Evolutionary conservation across 2,329 filamentous ascomycete genomes (phyloP).

Genomic region (Diaporthe australafricana): DNA sequence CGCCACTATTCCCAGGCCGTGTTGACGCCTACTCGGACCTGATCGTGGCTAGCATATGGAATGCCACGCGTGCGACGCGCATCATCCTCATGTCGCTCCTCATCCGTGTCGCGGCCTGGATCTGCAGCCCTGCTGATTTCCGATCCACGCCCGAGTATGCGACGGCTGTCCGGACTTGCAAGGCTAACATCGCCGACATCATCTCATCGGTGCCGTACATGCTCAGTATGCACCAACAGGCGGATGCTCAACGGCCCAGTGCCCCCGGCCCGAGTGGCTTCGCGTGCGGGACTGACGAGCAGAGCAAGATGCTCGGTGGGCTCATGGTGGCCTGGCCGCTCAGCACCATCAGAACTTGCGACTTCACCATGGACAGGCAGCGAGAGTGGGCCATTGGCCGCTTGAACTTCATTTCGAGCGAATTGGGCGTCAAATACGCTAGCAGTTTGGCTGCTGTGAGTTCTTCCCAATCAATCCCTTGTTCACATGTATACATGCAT

Average conservation of each 20-base stretch:
- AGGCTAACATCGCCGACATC: constrained; percentile 67
- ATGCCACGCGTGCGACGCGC: constrained; percentile 64
- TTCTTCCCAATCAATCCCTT: background rate
- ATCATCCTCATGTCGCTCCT: constrained; percentile 66
- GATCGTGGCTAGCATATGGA: constrained; percentile 67
- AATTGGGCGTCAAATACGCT: constrained; percentile 70
- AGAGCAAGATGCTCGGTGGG: constrained; percentile 66
- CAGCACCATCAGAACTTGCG: constrained; percentile 64
- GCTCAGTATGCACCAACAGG: constrained; percentile 63
- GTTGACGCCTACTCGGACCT: constrained; percentile 70
- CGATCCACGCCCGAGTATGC: constrained; percentile 72
- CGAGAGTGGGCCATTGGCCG: constrained; percentile 66
- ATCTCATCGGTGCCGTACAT: constrained; percentile 70
- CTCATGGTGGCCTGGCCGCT: constrained; percentile 72
- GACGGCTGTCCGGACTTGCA: constrained; percentile 61
- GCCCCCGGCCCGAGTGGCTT: constrained; percentile 52
- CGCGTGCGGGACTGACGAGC: constrained; percentile 60
- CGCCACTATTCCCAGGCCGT: constrained; percentile 66
- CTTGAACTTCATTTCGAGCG: constrained; percentile 64
- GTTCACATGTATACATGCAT: background rate
- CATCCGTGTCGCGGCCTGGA: constrained; percentile 70
- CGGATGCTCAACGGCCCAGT: background rate
- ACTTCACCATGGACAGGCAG: constrained; percentile 70
- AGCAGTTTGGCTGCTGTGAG: constrained; percentile 63
- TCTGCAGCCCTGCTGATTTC: constrained; percentile 70